Base-by-base conservation (phyloP, 164 flowering plant genomes). In the Berberis vulgaris region DNA sequence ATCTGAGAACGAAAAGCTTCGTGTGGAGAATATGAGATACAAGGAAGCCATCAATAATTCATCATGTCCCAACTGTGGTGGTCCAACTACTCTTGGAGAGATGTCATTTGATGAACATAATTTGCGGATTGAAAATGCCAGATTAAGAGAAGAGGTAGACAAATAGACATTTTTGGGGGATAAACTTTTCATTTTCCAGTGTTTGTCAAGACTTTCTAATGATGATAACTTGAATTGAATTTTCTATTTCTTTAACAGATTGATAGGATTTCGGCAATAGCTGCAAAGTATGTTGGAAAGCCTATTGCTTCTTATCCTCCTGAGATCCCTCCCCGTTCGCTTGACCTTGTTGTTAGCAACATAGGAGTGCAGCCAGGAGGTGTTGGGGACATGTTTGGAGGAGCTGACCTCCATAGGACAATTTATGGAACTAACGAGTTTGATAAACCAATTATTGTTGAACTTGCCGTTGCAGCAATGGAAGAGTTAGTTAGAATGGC, bases 51-150 rank as follows among this genome's bases (percentile, higher is more conserved):
- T 92, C 0, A 60, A 74, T 69, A 83, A 73, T 63, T 85, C 98
- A 2, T 68, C 87, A 2, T 92, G 98, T 68, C 96, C 96, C 9
- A 83, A 76, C 68, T 92, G 98, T 59, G 98, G 98, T 57, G 89
- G 93, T 43, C 96, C 96, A 0, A 83, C 95, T 26, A 79, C 95
- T 12, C 72, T 89, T 7, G 96, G 91, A 2, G 98, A 92, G 73
- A 92, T 92, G 96, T 87, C 96, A 0, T 87, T 83, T 60, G 98
- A 92, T 49, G 98, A 92, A 67, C 98, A 92, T 50, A 90, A 87
- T 64, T 68, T 92, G 62, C 81, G 95, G 68, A 76, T 92, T 11
- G 98, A 92, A 60, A 92, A 92, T 71, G 91, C 83, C 59, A 86
- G 90, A 12, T 65, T 92, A 3, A 77, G 88, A 69, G 96, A 92